Conservation (phyloP, 2,329 filamentous ascomycete species). For the Hypoxylon rubiginosum region DNA sequence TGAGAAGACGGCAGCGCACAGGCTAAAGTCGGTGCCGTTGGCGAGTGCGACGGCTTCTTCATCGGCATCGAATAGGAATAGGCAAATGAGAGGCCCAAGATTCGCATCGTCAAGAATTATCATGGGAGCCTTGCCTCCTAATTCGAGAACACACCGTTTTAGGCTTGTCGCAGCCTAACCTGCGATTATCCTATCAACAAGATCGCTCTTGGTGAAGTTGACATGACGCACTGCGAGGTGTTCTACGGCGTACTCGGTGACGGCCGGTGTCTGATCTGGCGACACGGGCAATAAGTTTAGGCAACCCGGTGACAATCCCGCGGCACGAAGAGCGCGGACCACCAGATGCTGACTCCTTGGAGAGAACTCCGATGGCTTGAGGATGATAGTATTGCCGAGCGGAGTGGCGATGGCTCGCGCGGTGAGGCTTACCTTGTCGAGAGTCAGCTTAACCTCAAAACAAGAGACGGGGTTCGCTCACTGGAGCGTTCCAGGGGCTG, state of each 20-base stretch:
- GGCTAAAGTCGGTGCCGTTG: constrained; percentile 86
- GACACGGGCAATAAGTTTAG: constrained; percentile 79
- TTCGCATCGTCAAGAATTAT: constrained; percentile 87
- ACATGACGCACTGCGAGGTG: constrained; percentile 80
- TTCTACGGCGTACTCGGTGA: constrained; percentile 77
- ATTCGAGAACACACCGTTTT: constrained; percentile 84
- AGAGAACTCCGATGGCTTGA: constrained; percentile 78
- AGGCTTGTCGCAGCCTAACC: constrained; percentile 77
- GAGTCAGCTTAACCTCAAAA: not conserved
- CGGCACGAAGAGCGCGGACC: constrained; percentile 75
- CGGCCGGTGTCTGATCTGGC: constrained; percentile 73
- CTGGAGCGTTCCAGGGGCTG: constrained; percentile 77
- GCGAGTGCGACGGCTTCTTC: constrained; percentile 80
- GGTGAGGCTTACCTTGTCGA: constrained; percentile 4
- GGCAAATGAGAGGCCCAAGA: constrained; percentile 77
- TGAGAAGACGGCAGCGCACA: constrained; percentile 80
- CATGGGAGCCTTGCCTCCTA: constrained; percentile 85
- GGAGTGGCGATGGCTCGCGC: constrained; percentile 54
- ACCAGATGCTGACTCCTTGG: constrained; percentile 75
- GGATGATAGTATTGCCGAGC: constrained; percentile 79
- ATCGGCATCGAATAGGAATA: constrained; percentile 75
- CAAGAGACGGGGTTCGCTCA: not conserved
- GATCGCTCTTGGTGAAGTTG: constrained; percentile 86
- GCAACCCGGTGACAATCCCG: constrained; percentile 80
- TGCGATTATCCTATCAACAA: constrained; percentile 80